phyloP scores from a whole-genome alignment of 768 basidiomycete species.

The Podaxis pistillaris region DNA sequence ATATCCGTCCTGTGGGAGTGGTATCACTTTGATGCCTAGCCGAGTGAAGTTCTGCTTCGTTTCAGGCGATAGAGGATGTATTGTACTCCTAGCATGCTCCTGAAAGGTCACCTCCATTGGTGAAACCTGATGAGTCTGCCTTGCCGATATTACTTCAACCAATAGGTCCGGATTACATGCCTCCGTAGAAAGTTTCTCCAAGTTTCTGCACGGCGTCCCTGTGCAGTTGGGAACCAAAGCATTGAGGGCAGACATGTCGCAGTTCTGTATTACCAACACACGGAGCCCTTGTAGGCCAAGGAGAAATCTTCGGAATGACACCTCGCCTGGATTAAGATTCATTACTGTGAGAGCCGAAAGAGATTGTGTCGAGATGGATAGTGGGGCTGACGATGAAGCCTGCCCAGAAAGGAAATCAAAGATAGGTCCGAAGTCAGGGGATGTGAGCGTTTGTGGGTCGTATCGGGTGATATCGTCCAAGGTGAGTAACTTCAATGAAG shows the following conservation, averaged over 20 bases:
- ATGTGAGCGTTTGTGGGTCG: background rate
- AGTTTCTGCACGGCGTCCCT: background rate
- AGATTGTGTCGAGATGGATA: background rate
- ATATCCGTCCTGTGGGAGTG: background rate
- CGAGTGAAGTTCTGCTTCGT: background rate
- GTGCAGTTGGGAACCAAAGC: background rate
- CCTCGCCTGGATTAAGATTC: slow-evolving; percentile 3
- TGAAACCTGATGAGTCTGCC: background rate
- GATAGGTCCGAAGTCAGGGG: background rate
- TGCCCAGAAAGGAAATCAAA: slow-evolving; percentile 5
- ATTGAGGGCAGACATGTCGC: background rate
- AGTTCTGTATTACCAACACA: background rate
- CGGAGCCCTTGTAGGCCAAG: background rate
- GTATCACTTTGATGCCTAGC: background rate
- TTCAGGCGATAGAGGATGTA: background rate
- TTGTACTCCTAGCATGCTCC: background rate
- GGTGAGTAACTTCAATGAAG: slow-evolving; percentile 33
- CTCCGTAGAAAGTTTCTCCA: background rate
- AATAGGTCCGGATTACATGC: background rate
- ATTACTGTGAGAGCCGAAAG: background rate
- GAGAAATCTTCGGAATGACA: background rate
- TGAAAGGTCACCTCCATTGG: background rate
- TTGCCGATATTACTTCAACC: background rate
- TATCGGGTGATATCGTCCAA: slow-evolving; percentile 45
- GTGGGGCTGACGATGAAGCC: background rate